Evolutionary conservation across 140 eudicot genomes (phyloP).

Genomic region (Anethum foeniculum): DNA sequence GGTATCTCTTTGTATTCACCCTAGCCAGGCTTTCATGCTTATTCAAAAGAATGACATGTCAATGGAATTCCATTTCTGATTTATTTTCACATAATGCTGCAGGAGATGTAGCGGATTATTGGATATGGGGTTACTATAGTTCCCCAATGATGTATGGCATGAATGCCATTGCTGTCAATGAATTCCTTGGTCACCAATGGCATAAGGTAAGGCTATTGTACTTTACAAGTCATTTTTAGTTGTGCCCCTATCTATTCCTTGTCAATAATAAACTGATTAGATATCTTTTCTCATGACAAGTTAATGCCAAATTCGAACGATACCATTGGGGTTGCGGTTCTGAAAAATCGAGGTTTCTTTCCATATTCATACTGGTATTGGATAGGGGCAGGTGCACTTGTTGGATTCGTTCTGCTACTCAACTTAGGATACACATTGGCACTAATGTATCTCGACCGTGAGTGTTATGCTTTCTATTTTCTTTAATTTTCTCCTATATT

Average conservation of each 20-base stretch:
- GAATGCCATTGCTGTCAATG: slow-evolving; percentile 62
- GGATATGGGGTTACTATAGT: slow-evolving; percentile 84
- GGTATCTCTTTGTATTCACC: slow-evolving; percentile 22
- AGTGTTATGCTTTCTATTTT: slow-evolving; percentile 15
- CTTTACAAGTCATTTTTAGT: not conserved
- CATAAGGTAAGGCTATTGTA: slow-evolving; percentile 29
- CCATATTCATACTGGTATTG: slow-evolving; percentile 61
- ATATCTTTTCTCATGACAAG: slow-evolving; percentile 10
- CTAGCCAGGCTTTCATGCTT: too few species aligned
- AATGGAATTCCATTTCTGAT: not conserved
- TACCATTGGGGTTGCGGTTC: slow-evolving; percentile 32
- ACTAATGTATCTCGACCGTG: slow-evolving; percentile 49
- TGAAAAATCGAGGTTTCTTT: slow-evolving; percentile 58
- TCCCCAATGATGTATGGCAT: slow-evolving; percentile 79
- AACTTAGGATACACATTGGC: slow-evolving; percentile 37
- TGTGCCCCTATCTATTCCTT: not conserved
- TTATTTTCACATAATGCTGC: not conserved
- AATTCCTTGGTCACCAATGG: slow-evolving; percentile 67
- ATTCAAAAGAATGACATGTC: too few species aligned
- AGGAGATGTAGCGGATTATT: slow-evolving; percentile 66
- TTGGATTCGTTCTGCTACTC: slow-evolving; percentile 41
- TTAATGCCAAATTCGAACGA: not conserved
- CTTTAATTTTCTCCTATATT: not conserved
- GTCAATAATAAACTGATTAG: slow-evolving; percentile 2
- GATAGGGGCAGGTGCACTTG: slow-evolving; percentile 35